phyloP scores from a whole-genome alignment of 192 early-diverging fungal species.

The Umbelopsis sp. region DNA sequence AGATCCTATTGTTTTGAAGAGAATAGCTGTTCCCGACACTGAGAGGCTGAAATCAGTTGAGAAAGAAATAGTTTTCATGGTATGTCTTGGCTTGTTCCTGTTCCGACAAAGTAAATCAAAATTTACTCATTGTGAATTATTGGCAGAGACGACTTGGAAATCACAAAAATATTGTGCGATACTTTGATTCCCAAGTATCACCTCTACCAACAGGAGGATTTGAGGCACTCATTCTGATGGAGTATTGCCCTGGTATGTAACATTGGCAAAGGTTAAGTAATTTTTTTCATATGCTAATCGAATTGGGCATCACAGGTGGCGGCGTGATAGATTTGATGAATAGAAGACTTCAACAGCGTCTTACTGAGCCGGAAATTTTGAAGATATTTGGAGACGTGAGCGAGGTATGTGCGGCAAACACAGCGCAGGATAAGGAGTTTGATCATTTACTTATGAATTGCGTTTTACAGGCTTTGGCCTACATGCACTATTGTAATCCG shows the following conservation, averaged over 20 bases:
- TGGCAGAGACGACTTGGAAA: conserved; percentile 66
- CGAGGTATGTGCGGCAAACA: conserved; percentile 41
- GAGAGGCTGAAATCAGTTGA: conserved; percentile 62
- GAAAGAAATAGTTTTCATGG: conserved; percentile 82
- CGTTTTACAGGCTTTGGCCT: conserved; percentile 73
- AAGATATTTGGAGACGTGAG: conserved; percentile 87
- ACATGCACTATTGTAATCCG: conserved; percentile 84
- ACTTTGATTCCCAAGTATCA: conserved; percentile 71
- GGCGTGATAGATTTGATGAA: conserved; percentile 88
- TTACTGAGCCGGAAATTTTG: conserved; percentile 86
- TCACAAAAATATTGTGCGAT: conserved; percentile 83
- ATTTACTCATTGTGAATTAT: not conserved
- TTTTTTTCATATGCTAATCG: not conserved
- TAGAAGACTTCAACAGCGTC: conserved; percentile 66
- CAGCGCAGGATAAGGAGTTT: not conserved
- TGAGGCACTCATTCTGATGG: conserved; percentile 89
- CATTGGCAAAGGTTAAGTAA: not conserved
- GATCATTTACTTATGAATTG: not conserved
- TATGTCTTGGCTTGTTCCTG: conserved; percentile 30
- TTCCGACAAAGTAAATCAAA: not conserved
- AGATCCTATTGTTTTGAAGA: conserved; percentile 76
- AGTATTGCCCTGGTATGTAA: conserved; percentile 77
- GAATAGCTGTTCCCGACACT: conserved; percentile 73
- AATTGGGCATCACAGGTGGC: conserved; percentile 57
- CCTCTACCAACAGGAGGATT: conserved; percentile 63